Evolutionary conservation across 768 basidiomycete species (phyloP), one percentile per base, ranked within the genome.

Genomic region (Stropharia rugosoannulata): DNA sequence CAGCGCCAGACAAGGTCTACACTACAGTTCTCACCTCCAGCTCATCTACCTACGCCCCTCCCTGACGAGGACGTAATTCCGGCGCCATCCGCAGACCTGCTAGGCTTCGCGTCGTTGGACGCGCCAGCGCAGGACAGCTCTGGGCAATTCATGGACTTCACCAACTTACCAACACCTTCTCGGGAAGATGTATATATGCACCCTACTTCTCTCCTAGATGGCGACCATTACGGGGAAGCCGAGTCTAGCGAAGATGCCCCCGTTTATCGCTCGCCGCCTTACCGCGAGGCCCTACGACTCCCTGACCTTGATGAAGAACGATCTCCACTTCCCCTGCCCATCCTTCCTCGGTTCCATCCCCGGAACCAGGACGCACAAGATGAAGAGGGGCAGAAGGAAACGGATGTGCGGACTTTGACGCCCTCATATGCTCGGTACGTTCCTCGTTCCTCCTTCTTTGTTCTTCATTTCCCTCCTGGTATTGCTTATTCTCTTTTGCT

Each of bases 21-120:
- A 22, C 43, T 56, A 2, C 25, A 27, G 13, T 55, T 58, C 12
- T 64, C 66, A 15, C 65, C 67, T 10, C 67, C 67, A 0, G 55
- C 55, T 0, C 68, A 66, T 38, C 66, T 68, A 4, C 66, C 67
- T 2, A 70, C 68, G 4, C 68, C 68, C 16, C 63, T 68, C 25
- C 68, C 67, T 5, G 68, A 68, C 25, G 55, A 57, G 22, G 47
- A 38, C 44, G 38, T 46, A n/a, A 19, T 25, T 6, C 40, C 41
- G 18, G 27, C 55, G 40, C 27, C 42, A 32, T n/a, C 32, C 19
- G 16, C 43, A 35, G 52, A 42, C 19, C 56, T n/a, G 46, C 49
- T 48, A 54, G 51, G 47, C 37, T 46, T 51, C 32, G 59, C 36
- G 5, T 51, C 48, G 8, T 49, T 49, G 38, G 46, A 36, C 40